phyloP scores from a whole-genome alignment of 1,139 yeast genomes.

The Wickerhamomyces sp. region DNA sequence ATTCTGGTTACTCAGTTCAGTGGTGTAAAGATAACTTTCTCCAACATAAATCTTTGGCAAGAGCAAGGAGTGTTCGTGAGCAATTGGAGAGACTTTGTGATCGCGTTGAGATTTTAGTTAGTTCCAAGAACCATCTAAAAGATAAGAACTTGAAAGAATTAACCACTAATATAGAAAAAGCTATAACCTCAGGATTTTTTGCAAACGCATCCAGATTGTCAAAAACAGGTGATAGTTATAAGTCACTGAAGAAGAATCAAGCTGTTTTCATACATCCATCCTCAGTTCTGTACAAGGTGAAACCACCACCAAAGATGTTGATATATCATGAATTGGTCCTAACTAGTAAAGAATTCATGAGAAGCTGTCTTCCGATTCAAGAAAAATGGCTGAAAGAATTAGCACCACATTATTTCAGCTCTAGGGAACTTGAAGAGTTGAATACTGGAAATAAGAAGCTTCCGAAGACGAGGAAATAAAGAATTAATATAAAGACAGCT shows the following conservation, averaged over 20 bases:
- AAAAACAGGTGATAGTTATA: constrained; percentile 67
- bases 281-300: constrained; percentile 51
- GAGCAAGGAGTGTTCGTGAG: constrained; percentile 69
- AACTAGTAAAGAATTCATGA: constrained; percentile 85
- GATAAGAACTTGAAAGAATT: constrained; percentile 20
- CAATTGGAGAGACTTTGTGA: constrained; percentile 64
- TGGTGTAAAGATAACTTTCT: constrained; percentile 90
- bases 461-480: constrained; percentile 13
- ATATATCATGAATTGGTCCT: constrained; percentile 81
- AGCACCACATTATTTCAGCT: constrained; percentile 54
- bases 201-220: constrained; percentile 70
- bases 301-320: constrained; percentile 68
- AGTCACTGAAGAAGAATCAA: constrained; percentile 56
- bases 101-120: constrained; percentile 42
- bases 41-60: constrained; percentile 64
- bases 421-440: constrained; percentile 19
- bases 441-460: constrained; percentile 12
- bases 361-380: constrained; percentile 74
- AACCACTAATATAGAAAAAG: constrained; percentile 47
- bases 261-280: constrained; percentile 83
- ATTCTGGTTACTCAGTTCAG: constrained; percentile 59
- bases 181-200: constrained; percentile 80
- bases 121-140: constrained; percentile 13
- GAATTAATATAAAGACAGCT: not conserved
- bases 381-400: constrained; percentile 56